A percentile compares a stretch with the other conserved stretches of the same genome.
These are phyloP conservation scores for Hevea brasiliensis DNA, from an alignment of 345 rosid genomes.

Conservation along the genomic window DNA sequence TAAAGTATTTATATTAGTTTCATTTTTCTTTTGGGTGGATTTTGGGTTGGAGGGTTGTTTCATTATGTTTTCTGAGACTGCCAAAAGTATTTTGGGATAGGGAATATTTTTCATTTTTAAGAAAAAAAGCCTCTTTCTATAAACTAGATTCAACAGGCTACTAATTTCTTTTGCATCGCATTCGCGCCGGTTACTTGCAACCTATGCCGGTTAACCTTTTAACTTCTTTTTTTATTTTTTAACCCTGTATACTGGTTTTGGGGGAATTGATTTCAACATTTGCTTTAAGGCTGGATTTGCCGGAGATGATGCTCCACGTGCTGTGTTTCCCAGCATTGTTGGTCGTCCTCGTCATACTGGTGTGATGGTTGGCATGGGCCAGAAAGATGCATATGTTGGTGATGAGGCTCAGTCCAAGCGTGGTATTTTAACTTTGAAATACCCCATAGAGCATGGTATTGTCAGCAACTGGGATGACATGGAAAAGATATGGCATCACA, in stretches of 20 bases:
- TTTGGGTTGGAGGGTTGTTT: no score
- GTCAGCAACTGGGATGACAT: slow-evolving; percentile 97
- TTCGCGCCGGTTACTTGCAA: background rate
- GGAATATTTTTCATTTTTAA: background rate
- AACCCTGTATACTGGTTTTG: background rate
- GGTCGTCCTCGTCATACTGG: slow-evolving; percentile 96
- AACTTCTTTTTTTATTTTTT: background rate
- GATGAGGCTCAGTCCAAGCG: slow-evolving; percentile 79
- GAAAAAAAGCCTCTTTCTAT: background rate
- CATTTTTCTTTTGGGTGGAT: background rate
- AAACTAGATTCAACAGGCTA: background rate
- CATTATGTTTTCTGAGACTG: background rate
- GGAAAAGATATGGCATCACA: slow-evolving; percentile 96
- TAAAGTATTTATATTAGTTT: background rate
- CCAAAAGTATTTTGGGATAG: no score
- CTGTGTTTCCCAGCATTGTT: slow-evolving; percentile 90
- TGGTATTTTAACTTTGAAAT: slow-evolving; percentile 73
- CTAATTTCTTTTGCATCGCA: background rate
- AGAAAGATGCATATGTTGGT: slow-evolving; percentile 87
- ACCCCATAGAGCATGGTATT: slow-evolving; percentile 86
- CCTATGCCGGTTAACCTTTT: background rate
- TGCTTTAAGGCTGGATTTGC: slow-evolving; percentile 82
- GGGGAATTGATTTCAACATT: background rate
- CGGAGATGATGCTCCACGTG: slow-evolving; percentile 90
- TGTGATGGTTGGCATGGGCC: slow-evolving; percentile 89